Base-by-base conservation (phyloP, 106 monocot species). In the Cymbidium sinense region DNA sequence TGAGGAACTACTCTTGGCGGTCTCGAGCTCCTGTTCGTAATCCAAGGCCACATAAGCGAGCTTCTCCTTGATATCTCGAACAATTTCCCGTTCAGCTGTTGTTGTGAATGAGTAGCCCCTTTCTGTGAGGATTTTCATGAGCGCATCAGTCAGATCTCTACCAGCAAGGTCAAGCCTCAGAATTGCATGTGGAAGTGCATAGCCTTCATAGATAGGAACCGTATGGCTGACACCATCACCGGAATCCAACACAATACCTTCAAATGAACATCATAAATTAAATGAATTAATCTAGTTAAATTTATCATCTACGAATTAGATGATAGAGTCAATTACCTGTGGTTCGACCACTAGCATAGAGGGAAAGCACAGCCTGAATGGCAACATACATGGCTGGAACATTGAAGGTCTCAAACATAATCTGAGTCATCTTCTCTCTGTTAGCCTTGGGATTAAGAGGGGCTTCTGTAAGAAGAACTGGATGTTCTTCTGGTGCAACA, bases 361-460 rank as follows among this genome's bases (percentile, higher is more conserved):
- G 77, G n/a, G 84, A 84, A 62, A 84, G 84, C 17, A 84, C 84
- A 1, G 84, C 84, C 73, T 84, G 84, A 30, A 84, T 84, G 20
- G 84, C 84, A 25, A 84, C 84, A 64, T 84, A 84, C 84, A 80
- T 80, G 37, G 84, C 84, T 9, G 84, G 84, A 4, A 69, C 76
- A 50, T 80, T 77, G 77, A 84, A 84, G 58, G 84, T 84, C 34
- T 84, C 84, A 50, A 84, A 84, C 84, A 84, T 84, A 18, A 84
- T 84, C 29, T 84, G 84, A 1, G 84, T 84, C 84, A 84, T 84
- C 43, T 84, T 84, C 70, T 84, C 84, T 73, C 84, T 80, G 47
- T 84, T 84, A 7, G 84, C 84, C 73, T 84, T 84, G 2, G 84
- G 84, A 31, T 84, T 84, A 20, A 84, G 84, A 64, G 84, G 84